Base-by-base conservation (phyloP, 805 yeast genomes). In the Candida odintsovae region DNA sequence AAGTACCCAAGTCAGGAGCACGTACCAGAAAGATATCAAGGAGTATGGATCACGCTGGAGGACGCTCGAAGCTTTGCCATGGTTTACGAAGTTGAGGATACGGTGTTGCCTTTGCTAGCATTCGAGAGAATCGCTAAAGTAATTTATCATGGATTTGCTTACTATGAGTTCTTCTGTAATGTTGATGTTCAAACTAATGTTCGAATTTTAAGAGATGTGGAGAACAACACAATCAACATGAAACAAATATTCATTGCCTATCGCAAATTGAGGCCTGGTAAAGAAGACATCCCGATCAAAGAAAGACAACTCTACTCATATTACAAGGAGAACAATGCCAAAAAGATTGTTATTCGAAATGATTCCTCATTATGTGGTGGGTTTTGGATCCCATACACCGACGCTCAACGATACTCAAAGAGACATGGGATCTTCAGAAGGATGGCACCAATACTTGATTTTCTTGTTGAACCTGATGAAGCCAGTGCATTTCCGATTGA, bases 281-380 rank as follows among this genome's bases (percentile, higher is more conserved):
- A 47, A 1, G 48, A 48, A 4, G 33, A 39, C 7, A 33, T 43
- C 4, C 28, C 38, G 4, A 16, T 51, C 6, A 26, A 52, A 12
- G 46, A 50, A 21, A 49, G 59, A 25, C 36, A 56, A 0, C 52
- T 60, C 31, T 47, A 48, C 16, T 40, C 19, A 0, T 39, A 43
- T 7, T 49, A 49, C 33, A 49, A 47, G 26, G 38, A 37, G 10
- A 45, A 35, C 0, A n/a, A 47, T 36, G 22, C 40, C 11, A 26
- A 13, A 4, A 16, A 45, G 9, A 31, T 57, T 10, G 22, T 37
- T 13, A 44, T 48, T 10, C 49, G 46, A 44, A 52, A 52, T 36
- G 66, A 62, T 18, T 40, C 40, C 2, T 52, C 65, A 1, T 40
- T 62, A 8, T 57, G 62, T 46, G 66, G 66, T 19, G 66, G 66